phyloP scores from a whole-genome alignment of 306 rosid genomes.

The Ochetophila trinervis region DNA sequence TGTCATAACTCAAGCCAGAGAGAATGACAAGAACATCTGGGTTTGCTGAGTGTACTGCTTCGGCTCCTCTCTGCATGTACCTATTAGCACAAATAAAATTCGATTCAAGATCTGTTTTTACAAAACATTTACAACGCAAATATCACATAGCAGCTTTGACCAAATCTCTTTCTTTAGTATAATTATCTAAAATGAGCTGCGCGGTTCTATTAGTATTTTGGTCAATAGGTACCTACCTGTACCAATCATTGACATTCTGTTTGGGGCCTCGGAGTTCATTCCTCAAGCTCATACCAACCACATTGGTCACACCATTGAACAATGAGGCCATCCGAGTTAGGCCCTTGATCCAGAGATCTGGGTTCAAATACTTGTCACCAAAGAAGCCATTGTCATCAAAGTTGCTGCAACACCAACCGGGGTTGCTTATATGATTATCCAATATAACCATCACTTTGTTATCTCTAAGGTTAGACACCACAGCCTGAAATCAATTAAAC shows the following conservation, averaged over 20 bases:
- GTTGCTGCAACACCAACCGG: constrained; percentile 81
- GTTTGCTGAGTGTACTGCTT: constrained; percentile 81
- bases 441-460: constrained; percentile 70
- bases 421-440: constrained; percentile 74
- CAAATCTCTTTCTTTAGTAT: too few relatives aligned
- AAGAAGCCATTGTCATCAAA: constrained; percentile 73
- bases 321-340: constrained; percentile 74
- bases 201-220: too few relatives aligned
- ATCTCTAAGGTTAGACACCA: constrained; percentile 57
- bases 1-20: constrained; percentile 70
- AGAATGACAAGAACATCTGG: constrained; percentile 68
- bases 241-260: constrained; percentile 77
- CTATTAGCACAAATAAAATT: constrained; percentile 25
- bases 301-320: constrained; percentile 55
- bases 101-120: too few relatives aligned
- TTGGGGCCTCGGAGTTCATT: constrained; percentile 83
- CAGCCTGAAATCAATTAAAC: constrained; percentile 33
- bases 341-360: constrained; percentile 61
- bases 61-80: constrained; percentile 90
- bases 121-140: too few relatives aligned
- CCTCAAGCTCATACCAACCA: constrained; percentile 84
- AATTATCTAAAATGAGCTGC: too few relatives aligned
- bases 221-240: constrained; percentile 52
- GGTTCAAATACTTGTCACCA: constrained; percentile 65
- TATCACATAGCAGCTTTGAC: too few relatives aligned